Conservation (phyloP, 495 filamentous ascomycete species). For the Hypoxylon fuscum region DNA sequence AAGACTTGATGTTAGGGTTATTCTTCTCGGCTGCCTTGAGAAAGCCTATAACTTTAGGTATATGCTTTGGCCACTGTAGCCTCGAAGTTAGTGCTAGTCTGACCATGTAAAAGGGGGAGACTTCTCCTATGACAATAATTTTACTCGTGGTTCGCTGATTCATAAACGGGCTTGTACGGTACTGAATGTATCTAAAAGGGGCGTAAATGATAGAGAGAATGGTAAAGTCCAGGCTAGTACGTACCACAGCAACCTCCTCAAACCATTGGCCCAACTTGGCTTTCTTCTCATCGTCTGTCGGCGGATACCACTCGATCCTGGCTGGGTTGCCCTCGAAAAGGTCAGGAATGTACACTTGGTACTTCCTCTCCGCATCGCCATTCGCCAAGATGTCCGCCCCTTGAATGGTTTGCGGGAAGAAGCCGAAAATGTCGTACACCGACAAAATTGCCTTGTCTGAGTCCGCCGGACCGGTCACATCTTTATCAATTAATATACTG, state of each 20-base stretch:
- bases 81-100: neutral
- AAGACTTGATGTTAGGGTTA: conserved; percentile 31
- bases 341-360: conserved; percentile 67
- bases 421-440: conserved; percentile 67
- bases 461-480: conserved; percentile 61
- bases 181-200: no score
- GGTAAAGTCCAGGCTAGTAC: no score
- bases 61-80: conserved; percentile 17
- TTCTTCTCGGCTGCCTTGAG: conserved; percentile 23
- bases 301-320: conserved; percentile 36
- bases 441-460: conserved; percentile 64
- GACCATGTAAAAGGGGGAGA: neutral
- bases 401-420: conserved; percentile 63
- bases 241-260: neutral
- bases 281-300: conserved; percentile 26
- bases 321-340: conserved; percentile 62
- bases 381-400: conserved; percentile 66
- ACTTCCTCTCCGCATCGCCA: conserved; percentile 51
- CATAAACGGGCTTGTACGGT: no score
- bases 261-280: conserved; percentile 25
- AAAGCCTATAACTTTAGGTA: conserved; percentile 21
- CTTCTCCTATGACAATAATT: no score
- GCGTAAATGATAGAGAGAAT: no score
- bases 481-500: conserved; percentile 37
- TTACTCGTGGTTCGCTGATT: no score